A percentile compares a stretch with the other conserved stretches of the same genome.
Conservation (phyloP, 495 filamentous ascomycete species). For the Bacidia rubella region DNA sequence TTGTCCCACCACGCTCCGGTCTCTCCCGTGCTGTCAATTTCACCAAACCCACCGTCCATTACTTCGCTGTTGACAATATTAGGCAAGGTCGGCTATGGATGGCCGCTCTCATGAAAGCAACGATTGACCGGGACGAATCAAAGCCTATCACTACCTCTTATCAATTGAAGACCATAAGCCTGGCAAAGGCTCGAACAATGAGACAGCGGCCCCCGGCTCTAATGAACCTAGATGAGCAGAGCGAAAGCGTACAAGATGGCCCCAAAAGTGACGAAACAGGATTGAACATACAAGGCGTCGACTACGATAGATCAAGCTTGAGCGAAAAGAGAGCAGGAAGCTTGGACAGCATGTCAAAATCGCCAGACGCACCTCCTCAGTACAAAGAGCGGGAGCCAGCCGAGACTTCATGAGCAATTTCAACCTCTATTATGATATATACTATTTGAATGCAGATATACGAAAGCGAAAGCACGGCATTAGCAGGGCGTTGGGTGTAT, state of each 20-base stretch:
- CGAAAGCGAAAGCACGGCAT: not conserved
- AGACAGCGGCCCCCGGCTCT: constrained; percentile 78
- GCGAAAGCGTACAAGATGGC: constrained; percentile 21
- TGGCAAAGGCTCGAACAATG: constrained; percentile 71
- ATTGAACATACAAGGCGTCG: constrained; percentile 20
- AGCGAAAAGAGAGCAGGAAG: constrained; percentile 13
- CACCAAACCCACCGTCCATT: constrained; percentile 92
- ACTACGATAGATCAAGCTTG: constrained; percentile 9
- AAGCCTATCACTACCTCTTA: constrained; percentile 75
- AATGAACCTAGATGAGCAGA: constrained; percentile 53
- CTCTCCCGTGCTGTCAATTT: constrained; percentile 86
- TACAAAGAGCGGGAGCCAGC: not conserved
- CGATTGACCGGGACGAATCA: constrained; percentile 83
- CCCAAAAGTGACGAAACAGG: constrained; percentile 19
- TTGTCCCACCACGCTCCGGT: constrained; percentile 81
- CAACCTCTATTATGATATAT: not conserved
- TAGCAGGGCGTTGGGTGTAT: not conserved
- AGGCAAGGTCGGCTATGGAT: constrained; percentile 90
- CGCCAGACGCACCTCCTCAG: not conserved
- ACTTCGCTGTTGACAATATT: constrained; percentile 88
- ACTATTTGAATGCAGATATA: not conserved
- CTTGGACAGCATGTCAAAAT: constrained; percentile 6
- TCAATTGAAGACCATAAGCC: constrained; percentile 81
- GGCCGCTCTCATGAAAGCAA: constrained; percentile 98
- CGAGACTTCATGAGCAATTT: not conserved